Evolutionary conservation across 495 filamentous ascomycete species (phyloP).

Genomic region (Penicillium cataractarum): DNA sequence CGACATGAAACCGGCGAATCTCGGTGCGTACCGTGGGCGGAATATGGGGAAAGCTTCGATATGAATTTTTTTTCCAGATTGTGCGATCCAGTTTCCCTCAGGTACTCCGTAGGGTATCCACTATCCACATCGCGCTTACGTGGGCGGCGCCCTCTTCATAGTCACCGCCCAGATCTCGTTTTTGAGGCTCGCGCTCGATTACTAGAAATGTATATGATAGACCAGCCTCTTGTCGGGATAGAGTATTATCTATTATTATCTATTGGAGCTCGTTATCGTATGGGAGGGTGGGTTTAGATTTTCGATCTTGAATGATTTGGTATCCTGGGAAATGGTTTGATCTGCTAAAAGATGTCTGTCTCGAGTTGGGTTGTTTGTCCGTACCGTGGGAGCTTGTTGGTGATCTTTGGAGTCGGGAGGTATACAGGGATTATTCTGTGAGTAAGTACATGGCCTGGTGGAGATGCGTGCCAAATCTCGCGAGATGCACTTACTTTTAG

Average conservation of each 20-base stretch:
- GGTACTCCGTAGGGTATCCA: neutral
- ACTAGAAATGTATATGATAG: neutral
- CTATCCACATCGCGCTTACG: neutral
- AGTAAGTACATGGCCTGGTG: neutral
- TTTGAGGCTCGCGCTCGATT: neutral
- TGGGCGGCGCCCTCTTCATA: neutral
- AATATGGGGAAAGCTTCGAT: neutral
- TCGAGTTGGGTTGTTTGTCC: too few relatives aligned
- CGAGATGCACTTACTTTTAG: neutral
- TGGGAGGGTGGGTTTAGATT: neutral
- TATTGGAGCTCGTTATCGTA: neutral
- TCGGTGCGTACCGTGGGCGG: neutral
- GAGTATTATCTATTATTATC: neutral
- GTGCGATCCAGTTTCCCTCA: neutral
- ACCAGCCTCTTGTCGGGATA: neutral
- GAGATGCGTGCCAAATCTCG: neutral
- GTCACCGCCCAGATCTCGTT: neutral
- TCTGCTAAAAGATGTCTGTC: too few relatives aligned
- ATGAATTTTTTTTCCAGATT: neutral
- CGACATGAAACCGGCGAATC: neutral
- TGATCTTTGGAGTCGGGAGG: neutral
- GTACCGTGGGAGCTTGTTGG: neutral
- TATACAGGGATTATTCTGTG: neutral
- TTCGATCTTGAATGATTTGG: too few relatives aligned
- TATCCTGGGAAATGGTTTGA: too few relatives aligned